phyloP scores from a whole-genome alignment of 208 protist species.

The Angomonas ambiguus region DNA sequence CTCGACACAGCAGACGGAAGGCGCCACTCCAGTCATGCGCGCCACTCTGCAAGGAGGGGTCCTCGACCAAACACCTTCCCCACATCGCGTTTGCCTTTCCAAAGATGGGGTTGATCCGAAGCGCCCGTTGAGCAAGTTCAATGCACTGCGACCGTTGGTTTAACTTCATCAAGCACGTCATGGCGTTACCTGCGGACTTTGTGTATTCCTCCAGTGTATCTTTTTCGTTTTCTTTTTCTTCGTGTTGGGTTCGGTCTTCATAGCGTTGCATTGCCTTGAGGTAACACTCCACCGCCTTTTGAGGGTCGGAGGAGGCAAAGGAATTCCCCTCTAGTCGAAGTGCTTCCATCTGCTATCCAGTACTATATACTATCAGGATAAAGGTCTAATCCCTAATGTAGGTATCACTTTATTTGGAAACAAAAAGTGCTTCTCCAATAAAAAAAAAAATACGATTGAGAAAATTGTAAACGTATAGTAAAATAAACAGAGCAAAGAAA shows the following conservation, averaged over 20 bases:
- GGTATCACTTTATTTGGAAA: no score
- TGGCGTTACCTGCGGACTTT: constrained; percentile 76
- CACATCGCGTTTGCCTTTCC: constrained; percentile 83
- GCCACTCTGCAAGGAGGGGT: constrained; percentile 15
- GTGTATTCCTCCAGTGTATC: constrained; percentile 66
- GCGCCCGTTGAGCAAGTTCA: constrained; percentile 34
- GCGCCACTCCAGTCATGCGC: constrained; percentile 7
- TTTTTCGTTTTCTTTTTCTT: not conserved
- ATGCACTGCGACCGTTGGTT: constrained; percentile 35
- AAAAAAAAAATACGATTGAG: not conserved
- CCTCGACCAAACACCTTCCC: constrained; percentile 41
- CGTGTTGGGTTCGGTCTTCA: constrained; percentile 8
- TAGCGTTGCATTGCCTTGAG: constrained; percentile 48
- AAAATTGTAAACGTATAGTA: not conserved
- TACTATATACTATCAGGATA: no score
- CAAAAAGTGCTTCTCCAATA: not conserved
- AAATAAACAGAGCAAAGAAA: not conserved
- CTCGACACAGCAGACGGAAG: constrained; percentile 66
- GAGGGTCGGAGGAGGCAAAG: constrained; percentile 46
- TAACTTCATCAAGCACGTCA: constrained; percentile 74
- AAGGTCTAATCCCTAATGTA: no score
- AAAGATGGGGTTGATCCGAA: constrained; percentile 58
- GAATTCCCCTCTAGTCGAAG: constrained; percentile 64
- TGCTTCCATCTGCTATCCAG: constrained; percentile 41
- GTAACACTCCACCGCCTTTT: constrained; percentile 46